These are phyloP conservation scores for Podaxis sp. DNA, from an alignment of 768 basidiomycete species.

Conservation along the genomic window DNA sequence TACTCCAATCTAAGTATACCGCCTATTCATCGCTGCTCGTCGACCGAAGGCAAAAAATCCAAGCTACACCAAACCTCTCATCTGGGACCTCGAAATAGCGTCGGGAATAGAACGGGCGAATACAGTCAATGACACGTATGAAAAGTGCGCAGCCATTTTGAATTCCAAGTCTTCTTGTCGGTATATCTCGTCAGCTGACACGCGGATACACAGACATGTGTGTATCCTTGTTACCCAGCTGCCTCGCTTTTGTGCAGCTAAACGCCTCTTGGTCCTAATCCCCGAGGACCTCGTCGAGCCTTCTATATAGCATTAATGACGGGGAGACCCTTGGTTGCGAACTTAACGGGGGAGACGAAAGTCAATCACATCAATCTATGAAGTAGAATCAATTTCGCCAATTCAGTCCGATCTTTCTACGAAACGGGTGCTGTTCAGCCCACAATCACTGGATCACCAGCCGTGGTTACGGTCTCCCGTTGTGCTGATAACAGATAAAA, in stretches of 20 bases:
- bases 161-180: slow-evolving; percentile 6
- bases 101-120: slow-evolving; percentile 1
- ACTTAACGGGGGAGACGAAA: slow-evolving; percentile 16
- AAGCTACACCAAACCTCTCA: background rate
- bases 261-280: background rate
- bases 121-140: background rate
- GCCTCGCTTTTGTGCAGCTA: background rate
- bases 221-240: background rate
- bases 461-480: background rate
- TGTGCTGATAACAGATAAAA: slow-evolving; percentile 6
- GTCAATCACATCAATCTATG: slow-evolving; percentile 14
- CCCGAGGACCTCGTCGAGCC: background rate
- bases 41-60: background rate
- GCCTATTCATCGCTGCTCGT: background rate
- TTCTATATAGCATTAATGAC: slow-evolving; percentile 6
- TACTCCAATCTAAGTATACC: background rate
- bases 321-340: slow-evolving; percentile 3
- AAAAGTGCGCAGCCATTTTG: background rate
- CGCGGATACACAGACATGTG: background rate
- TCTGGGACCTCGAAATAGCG: background rate
- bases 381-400: background rate
- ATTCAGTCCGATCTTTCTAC: background rate
- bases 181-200: background rate
- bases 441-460: background rate
- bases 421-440: background rate